A percentile compares a stretch with the other conserved stretches of the same genome.
phyloP scores from a whole-genome alignment of 2,329 filamentous ascomycete species.

The Penicillium sp. region DNA sequence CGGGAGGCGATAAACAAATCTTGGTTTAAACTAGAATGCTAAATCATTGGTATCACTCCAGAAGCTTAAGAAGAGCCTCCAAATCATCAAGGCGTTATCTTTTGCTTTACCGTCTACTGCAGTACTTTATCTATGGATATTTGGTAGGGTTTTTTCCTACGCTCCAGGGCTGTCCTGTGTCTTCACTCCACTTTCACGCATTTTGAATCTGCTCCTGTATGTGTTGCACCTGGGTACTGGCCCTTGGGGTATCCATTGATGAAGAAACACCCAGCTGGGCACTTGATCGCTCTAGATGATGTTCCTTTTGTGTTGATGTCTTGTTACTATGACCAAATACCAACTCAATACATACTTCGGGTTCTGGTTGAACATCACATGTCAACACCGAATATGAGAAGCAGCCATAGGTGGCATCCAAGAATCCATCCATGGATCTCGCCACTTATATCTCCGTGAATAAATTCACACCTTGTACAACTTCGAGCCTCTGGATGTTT shows the following conservation, averaged over 20 bases:
- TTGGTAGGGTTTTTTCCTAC: not conserved
- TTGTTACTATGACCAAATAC: too few relatives aligned
- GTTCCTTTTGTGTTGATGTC: too few relatives aligned
- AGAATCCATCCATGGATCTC: not conserved
- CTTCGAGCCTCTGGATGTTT: not conserved
- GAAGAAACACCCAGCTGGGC: too few relatives aligned
- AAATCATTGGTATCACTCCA: slow-evolving; percentile 5
- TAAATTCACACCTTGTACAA: not conserved
- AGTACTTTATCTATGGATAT: not conserved
- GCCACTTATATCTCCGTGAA: not conserved
- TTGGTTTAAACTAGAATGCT: not conserved
- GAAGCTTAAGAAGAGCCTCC: slow-evolving; percentile 12
- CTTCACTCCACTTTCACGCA: not conserved
- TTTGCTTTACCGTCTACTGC: not conserved
- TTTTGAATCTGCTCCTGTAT: not conserved
- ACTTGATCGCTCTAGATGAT: too few relatives aligned
- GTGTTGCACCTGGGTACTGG: too few relatives aligned
- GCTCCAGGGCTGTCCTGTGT: not conserved
- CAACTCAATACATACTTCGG: not conserved
- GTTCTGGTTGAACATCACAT: slow-evolving; percentile 1
- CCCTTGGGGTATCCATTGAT: too few relatives aligned
- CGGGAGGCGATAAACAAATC: not conserved
- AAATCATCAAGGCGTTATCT: not conserved
- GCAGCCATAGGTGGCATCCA: not conserved
- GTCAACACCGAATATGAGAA: not conserved